Base-by-base conservation (phyloP, 352 stramenopile species). In the Phytophthora cryptogea region DNA sequence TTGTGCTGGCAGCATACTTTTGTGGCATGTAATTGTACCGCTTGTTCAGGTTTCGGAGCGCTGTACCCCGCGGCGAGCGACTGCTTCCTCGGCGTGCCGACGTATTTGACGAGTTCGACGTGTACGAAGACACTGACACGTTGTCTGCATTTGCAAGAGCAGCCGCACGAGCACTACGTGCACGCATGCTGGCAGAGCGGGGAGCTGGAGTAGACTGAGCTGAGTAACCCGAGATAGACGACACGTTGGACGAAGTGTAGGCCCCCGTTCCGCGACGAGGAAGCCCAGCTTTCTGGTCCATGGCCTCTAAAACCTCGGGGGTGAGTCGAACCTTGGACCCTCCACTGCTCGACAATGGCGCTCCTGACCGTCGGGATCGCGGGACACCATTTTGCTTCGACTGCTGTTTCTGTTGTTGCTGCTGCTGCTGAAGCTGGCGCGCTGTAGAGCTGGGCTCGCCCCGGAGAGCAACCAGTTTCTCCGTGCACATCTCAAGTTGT, bases 1-100 rank as follows among this genome's bases (percentile, higher is more conserved):
- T 68, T 32, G 68, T 55, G 46, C 23, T 64, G n/a, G 75, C 53
- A 27, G 70, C 58, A 66, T 88, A 88, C 51, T 74, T 80, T 16
- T 83, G 76, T 8, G 79, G 79, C 52, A 89, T 80, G 65, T 89
- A 85, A 51, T 81, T 86, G 70, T 91, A 88, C 27, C 82, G 74
- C 42, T 78, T 80, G 64, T 76, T 80, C 44, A 83, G 45, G 59
- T 78, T 86, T 31, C 81, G 72, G 40, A 83, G 50, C 8, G 69
- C 69, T n/a, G 74, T 64, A 30, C 61, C 55, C 30, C 74, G 75
- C n/a, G 78, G 72, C 5, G 72, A 83, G 27, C 41, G 51, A 30
- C 36, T 64, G 6, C 52, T 43, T 53, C 63, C 62, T 0, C 40
- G 55, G 10, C 60, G 68, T 43, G 64, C 68, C 13, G 68, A 77